Evolutionary conservation across 768 basidiomycete species (phyloP).

Genomic region (Leccinellum rugosiceps): DNA sequence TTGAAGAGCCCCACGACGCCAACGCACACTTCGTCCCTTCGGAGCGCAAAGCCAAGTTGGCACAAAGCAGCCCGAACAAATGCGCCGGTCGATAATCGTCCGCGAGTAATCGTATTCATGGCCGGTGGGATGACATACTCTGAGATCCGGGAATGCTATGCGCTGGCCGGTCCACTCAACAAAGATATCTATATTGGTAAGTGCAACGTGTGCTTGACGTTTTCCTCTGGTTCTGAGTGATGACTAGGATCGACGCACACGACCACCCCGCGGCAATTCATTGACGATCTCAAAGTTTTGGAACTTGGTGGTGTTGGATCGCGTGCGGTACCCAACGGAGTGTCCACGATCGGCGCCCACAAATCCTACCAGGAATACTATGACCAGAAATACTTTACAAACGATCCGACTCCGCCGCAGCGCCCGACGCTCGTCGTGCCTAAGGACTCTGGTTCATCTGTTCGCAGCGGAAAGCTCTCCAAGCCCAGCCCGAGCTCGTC

Average conservation of each 20-base stretch:
- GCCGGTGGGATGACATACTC: constrained; percentile 96
- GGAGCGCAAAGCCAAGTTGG: constrained; percentile 89
- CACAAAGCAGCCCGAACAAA: constrained; percentile 68
- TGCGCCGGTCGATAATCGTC: constrained; percentile 51
- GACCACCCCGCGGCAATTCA: constrained; percentile 76
- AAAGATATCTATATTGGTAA: constrained; percentile 92
- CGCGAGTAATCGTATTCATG: constrained; percentile 85
- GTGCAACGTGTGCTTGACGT: constrained; percentile 37
- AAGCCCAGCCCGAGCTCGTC: constrained; percentile 48
- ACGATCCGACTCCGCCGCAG: constrained; percentile 33
- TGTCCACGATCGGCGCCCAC: constrained; percentile 45
- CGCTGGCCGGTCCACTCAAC: constrained; percentile 66
- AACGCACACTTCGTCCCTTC: constrained; percentile 68
- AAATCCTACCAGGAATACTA: constrained; percentile 72
- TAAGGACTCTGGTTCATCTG: constrained; percentile 22
- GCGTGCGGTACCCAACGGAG: constrained; percentile 63
- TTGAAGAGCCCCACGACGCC: constrained; percentile 43
- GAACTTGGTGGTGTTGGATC: constrained; percentile 88
- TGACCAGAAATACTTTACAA: constrained; percentile 68
- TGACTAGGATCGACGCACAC: constrained; percentile 83
- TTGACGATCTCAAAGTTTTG: constrained; percentile 84
- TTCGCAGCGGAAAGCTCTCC: constrained; percentile 21
- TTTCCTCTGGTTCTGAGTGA: constrained; percentile 27
- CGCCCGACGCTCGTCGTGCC: constrained; percentile 24
- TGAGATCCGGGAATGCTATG: constrained; percentile 87